These are phyloP conservation scores for Sphagnum magellanicum DNA, from an alignment of 228 moss, liverwort and hornwort species.

Conservation along the genomic window DNA sequence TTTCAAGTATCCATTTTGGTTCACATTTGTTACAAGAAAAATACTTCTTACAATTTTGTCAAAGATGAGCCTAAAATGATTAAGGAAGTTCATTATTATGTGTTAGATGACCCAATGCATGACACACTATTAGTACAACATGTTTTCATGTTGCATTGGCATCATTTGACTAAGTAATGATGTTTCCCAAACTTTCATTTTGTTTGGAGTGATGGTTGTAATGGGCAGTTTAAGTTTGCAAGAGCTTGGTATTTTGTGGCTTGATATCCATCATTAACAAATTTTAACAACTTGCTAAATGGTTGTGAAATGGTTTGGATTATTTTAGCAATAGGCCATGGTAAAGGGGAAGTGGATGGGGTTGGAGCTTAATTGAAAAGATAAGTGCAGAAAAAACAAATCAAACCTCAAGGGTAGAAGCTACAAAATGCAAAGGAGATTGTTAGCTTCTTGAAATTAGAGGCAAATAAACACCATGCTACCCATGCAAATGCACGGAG, in stretches of 20 bases:
- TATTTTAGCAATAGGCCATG: constrained; percentile 5
- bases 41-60: background rate
- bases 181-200: background rate
- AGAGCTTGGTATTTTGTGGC: background rate
- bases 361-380: constrained; percentile 4
- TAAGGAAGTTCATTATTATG: background rate
- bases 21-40: background rate
- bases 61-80: background rate
- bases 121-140: background rate
- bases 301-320: constrained; percentile 1
- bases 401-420: background rate
- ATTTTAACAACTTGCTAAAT: background rate
- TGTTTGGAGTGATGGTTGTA: constrained; percentile 8
- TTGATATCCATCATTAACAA: background rate
- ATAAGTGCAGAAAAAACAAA: background rate
- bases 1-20: background rate
- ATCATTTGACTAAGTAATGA: background rate
- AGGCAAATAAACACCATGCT: background rate
- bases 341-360: constrained; percentile 10
- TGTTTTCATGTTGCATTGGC: background rate
- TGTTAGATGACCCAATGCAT: constrained; percentile 6
- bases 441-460: background rate
- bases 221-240: background rate
- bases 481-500: background rate
- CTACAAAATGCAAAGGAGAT: background rate